Percentiles rank a stretch among this genome's conserved stretches.
Conservation (phyloP, 164 flowering plant genomes). For the Amborella trichopoda region DNA sequence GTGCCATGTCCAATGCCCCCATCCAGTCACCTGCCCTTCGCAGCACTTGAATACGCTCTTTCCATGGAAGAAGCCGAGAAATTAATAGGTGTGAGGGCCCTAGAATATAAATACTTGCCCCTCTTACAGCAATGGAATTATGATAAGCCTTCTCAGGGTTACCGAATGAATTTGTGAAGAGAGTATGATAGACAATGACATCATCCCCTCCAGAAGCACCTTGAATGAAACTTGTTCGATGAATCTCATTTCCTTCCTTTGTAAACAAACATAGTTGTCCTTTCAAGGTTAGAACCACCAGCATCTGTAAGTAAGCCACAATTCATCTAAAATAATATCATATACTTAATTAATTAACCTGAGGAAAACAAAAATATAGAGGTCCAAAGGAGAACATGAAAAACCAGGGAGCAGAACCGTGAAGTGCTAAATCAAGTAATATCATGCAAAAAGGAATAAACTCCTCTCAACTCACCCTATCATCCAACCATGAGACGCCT, state of each 20-base stretch:
- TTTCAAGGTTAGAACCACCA: slow-evolving; percentile 69
- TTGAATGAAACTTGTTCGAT: slow-evolving; percentile 65
- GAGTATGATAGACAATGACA: slow-evolving; percentile 59
- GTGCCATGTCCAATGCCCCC: slow-evolving; percentile 97
- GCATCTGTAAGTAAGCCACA: slow-evolving; percentile 45
- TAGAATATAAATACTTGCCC: slow-evolving; percentile 75
- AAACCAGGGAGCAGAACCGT: not conserved
- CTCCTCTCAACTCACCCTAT: slow-evolving; percentile 39
- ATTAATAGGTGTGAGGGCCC: slow-evolving; percentile 64
- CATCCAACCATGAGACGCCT: slow-evolving; percentile 93
- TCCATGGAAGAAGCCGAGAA: slow-evolving; percentile 97
- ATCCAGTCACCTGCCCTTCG: slow-evolving; percentile 97
- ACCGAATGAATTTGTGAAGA: slow-evolving; percentile 59
- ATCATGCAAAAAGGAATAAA: slow-evolving; percentile 1
- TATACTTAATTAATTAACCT: not conserved
- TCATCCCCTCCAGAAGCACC: slow-evolving; percentile 57
- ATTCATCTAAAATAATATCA: not conserved
- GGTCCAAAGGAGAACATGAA: not conserved
- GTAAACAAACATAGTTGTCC: slow-evolving; percentile 74
- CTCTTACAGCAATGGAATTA: slow-evolving; percentile 72
- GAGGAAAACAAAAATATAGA: not conserved
- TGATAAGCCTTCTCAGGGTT: slow-evolving; percentile 96
- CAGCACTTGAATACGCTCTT: slow-evolving; percentile 85
- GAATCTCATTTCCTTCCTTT: slow-evolving; percentile 78
- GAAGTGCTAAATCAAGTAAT: too few species aligned